These are phyloP conservation scores for Syncephalastrum monosporum DNA, from an alignment of 371 early-diverging fungal species.

Conservation along the genomic window DNA sequence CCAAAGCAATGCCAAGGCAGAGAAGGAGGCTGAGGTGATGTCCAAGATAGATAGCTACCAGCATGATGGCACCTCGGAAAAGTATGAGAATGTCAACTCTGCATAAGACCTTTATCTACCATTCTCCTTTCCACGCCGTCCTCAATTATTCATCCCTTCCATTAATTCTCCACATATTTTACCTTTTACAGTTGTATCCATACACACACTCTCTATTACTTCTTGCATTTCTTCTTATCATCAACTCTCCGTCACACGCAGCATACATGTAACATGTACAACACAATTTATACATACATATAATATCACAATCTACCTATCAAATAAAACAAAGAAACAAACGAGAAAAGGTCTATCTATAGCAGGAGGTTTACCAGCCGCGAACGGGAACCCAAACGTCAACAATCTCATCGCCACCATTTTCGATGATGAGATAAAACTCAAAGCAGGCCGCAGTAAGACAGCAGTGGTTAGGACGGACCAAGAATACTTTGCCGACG, in stretches of 20 bases:
- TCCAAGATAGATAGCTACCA: neutral
- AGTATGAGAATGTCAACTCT: too few species aligned
- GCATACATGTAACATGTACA: too few species aligned
- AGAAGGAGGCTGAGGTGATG: neutral
- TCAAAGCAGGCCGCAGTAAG: conserved; percentile 34
- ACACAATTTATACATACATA: too few species aligned
- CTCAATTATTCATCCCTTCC: too few species aligned
- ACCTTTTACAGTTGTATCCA: too few species aligned
- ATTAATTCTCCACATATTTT: too few species aligned
- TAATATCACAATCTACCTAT: neutral
- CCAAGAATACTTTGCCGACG: conserved; percentile 27
- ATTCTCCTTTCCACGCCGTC: too few species aligned
- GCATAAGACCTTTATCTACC: too few species aligned
- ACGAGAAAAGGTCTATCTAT: conserved; percentile 5
- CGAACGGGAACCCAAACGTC: conserved; percentile 51
- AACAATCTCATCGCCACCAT: conserved; percentile 28
- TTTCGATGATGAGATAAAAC: conserved; percentile 38
- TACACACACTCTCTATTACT: too few species aligned
- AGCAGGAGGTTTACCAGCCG: conserved; percentile 33
- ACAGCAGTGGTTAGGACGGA: conserved; percentile 46
- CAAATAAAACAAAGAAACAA: neutral
- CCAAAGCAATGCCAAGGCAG: conserved; percentile 4
- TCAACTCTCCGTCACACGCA: too few species aligned
- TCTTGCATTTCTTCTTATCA: too few species aligned
- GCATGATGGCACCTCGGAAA: too few species aligned